phyloP scores from a whole-genome alignment of 768 basidiomycete species.

The Tylopilus subfusipes region DNA sequence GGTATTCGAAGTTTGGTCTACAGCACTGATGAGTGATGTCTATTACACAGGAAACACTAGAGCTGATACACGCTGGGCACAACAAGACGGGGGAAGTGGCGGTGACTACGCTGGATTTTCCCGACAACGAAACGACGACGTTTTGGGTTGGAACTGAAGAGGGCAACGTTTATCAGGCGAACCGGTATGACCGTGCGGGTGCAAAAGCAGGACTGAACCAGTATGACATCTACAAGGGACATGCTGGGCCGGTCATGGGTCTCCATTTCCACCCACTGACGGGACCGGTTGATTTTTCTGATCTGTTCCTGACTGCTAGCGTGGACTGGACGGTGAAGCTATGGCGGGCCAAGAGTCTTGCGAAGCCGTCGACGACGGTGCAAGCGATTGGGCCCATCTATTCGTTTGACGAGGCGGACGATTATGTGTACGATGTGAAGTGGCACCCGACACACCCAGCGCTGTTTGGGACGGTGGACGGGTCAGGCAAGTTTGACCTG shows the following conservation, averaged over 20 bases:
- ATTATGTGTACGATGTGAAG: constrained; percentile 97
- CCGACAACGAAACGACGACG: constrained; percentile 92
- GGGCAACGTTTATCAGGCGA: constrained; percentile 94
- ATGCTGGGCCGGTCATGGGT: constrained; percentile 91
- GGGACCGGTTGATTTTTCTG: constrained; percentile 92
- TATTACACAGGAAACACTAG: constrained; percentile 77
- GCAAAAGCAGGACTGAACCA: constrained; percentile 95
- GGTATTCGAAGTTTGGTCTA: not conserved
- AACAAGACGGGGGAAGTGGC: constrained; percentile 97
- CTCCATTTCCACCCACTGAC: constrained; percentile 91
- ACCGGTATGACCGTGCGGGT: constrained; percentile 94
- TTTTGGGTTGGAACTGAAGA: constrained; percentile 99
- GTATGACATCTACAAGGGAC: constrained; percentile 89
- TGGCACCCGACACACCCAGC: constrained; percentile 98
- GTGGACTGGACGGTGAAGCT: constrained; percentile 99
- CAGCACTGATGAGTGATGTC: not conserved
- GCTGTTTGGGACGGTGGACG: constrained; percentile 89
- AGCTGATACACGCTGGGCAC: constrained; percentile 84
- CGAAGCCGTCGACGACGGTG: constrained; percentile 64
- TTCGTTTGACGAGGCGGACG: constrained; percentile 96
- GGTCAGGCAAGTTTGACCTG: constrained; percentile 91
- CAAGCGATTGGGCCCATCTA: constrained; percentile 68
- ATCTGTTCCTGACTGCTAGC: constrained; percentile 88
- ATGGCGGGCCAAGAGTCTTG: constrained; percentile 80
- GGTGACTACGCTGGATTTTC: constrained; percentile 91